Base-by-base conservation (phyloP, 805 yeast genomes). In the Nakazawaea peltata region DNA sequence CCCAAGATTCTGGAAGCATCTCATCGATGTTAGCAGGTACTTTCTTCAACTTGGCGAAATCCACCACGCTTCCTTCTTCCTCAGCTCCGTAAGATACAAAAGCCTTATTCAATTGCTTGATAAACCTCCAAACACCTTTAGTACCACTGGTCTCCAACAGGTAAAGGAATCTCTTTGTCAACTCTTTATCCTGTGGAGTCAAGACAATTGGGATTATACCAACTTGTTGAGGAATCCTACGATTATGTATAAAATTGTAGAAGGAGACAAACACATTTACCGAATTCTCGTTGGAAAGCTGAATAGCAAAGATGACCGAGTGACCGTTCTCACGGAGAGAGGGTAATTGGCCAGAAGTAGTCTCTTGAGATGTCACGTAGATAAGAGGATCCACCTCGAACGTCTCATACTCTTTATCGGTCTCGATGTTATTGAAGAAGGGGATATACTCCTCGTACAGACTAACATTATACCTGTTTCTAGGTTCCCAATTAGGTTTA, bases 401-500 rank as follows among this genome's bases (percentile, higher is more conserved):
- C 7, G 58, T 52, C 1, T 53, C 47, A 49, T 83, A 87, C 22
- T 60, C 65, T 1, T 51, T 46, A 49, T 85, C 95, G 0, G 42
- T 49, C 44, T 77, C 94, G 5, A 90, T 59, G 52, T 92, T 82
- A 49, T 90, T 92, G 48, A 90, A 66, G 61, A 76, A 87, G 1
- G 81, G 64, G 6, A 87, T 69, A 0, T 63, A 61, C 2, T 56
- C 54, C 4, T 35, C 14, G 17, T 39, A 38, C 1, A 33, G 36
- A 1, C 40, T 21, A n/a, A 46, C 33, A 32, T 56, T 47, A 26
- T 50, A 57, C 31, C 61, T 47, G 15, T 40, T 24, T n/a, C n/a
- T n/a, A n/a, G n/a, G n/a, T n/a, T n/a, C n/a, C n/a, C n/a, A n/a
- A n/a, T n/a, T n/a, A n/a, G n/a, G n/a, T 7, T 7, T 10, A 8